phyloP scores from a whole-genome alignment of 2,329 filamentous ascomycete species.

The Beauveria bassiana region DNA sequence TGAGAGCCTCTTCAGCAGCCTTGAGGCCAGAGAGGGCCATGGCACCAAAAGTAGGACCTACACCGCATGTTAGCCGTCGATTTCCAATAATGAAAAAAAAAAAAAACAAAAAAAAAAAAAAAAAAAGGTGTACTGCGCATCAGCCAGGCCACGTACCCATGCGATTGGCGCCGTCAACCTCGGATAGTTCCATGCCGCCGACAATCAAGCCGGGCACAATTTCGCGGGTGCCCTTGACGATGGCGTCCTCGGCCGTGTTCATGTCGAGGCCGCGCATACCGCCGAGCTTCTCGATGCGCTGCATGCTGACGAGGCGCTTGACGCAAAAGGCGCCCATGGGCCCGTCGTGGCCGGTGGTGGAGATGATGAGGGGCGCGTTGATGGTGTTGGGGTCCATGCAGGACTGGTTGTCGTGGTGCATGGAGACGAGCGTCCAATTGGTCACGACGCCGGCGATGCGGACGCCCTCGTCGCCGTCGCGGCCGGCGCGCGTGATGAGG shows the following conservation, averaged over 20 bases:
- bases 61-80: background rate
- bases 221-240: slow-evolving; percentile 86
- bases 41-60: slow-evolving; percentile 71
- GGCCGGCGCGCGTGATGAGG: slow-evolving; percentile 68
- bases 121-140: background rate
- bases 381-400: slow-evolving; percentile 99
- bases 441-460: slow-evolving; percentile 85
- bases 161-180: slow-evolving; percentile 83
- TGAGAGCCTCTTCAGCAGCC: slow-evolving; percentile 79
- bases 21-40: slow-evolving; percentile 86
- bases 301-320: slow-evolving; percentile 87
- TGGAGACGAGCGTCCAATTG: slow-evolving; percentile 88
- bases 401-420: slow-evolving; percentile 81
- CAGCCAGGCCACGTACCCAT: slow-evolving; percentile 53
- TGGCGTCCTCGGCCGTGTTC: slow-evolving; percentile 84
- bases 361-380: slow-evolving; percentile 82
- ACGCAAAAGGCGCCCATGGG: slow-evolving; percentile 87
- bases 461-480: slow-evolving; percentile 41
- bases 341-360: slow-evolving; percentile 83
- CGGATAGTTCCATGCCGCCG: slow-evolving; percentile 90
- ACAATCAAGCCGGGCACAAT: slow-evolving; percentile 81
- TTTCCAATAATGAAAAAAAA: slow-evolving; percentile 38
- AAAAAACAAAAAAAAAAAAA: too few species aligned
- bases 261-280: slow-evolving; percentile 94
- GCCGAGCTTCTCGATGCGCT: slow-evolving; percentile 71